Evolutionary conservation across 108 stramenopile species (phyloP), one percentile per base, ranked within the genome.

Genomic region (Fragilaria crotonensis): DNA sequence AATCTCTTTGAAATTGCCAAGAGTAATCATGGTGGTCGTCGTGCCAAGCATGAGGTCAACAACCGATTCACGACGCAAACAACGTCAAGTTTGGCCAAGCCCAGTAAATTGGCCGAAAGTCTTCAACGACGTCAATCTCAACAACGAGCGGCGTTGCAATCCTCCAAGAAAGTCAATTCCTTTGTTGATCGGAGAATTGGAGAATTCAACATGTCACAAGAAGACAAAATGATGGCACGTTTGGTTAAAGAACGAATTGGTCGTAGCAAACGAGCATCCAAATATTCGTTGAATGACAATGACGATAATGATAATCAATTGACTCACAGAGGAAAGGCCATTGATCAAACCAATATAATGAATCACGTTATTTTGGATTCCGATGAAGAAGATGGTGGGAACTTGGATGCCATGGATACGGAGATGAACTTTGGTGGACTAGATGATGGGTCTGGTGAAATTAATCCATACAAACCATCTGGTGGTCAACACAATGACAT

Each of bases 351-450:
- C 50, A 67, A 78, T 55, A 59, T 75, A 25, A 54, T 67, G 58
- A 63, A 81, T n/a, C 62, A 80, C 60, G 46, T 78, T 46, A 52
- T 70, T 76, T 66, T 81, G 54, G 81, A 82, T 54, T 81, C 78
- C 32, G 89, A 90, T 23, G 86, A 84, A 14, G 90, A 87, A 28
- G 85, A 90, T 60, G 57, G 59, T 31, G 86, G 81, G 23, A 57
- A 79, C 20, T 69, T 95, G 17, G 84, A 84, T 32, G 78, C 75
- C 36, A 64, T 80, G 25, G 95, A 95, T 63, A 93, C 93, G 2
- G 69, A 76, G 59, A 72, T 97, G 30, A 94, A 97, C 71, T 97
- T 97, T 62, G 96, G 96, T 33, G 91, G 90, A 11, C 75, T 83
- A 11, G 60, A 61, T 26, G 61, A 75, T 41, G 62, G 60, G 36